phyloP scores from a whole-genome alignment of 2,329 filamentous ascomycete genomes.

The Stagonosporopsis chrysanthemi region DNA sequence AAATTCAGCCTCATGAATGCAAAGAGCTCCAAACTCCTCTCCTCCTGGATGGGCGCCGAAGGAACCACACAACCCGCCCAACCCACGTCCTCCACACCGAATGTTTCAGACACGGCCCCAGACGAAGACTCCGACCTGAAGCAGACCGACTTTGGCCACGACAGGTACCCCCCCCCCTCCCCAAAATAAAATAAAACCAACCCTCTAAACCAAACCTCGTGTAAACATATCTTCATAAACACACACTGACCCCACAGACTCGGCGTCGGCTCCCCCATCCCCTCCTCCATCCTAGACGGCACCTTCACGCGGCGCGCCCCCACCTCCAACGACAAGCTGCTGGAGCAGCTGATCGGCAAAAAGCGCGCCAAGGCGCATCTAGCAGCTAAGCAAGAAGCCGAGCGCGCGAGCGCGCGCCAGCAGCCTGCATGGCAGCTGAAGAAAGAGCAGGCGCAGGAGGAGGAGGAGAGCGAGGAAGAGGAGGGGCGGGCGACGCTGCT shows the following conservation, averaged over 20 bases:
- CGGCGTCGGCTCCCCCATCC: constrained; percentile 49
- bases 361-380: constrained; percentile 49
- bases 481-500: constrained; percentile 47
- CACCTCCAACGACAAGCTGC: constrained; percentile 53
- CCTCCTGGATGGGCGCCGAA: constrained; percentile 64
- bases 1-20: constrained; percentile 62
- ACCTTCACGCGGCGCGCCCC: constrained; percentile 46
- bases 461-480: constrained; percentile 49
- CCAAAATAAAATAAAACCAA: too few relatives aligned
- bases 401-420: constrained; percentile 31
- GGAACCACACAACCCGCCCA: constrained; percentile 19
- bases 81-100: constrained; percentile 36
- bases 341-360: constrained; percentile 53
- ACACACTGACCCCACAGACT: constrained; percentile 35
- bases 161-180: constrained; percentile 53
- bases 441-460: constrained; percentile 27
- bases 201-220: too few relatives aligned
- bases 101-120: constrained; percentile 51
- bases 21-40: constrained; percentile 61
- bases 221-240: too few relatives aligned
- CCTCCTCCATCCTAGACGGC: constrained; percentile 48
- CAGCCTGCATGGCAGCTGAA: constrained; percentile 27
- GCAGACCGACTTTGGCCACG: constrained; percentile 61
- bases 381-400: constrained; percentile 33
- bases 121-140: constrained; percentile 62